phyloP scores from a whole-genome alignment of 163 green algal genomes.

The Trebouxia gelatinosa region DNA sequence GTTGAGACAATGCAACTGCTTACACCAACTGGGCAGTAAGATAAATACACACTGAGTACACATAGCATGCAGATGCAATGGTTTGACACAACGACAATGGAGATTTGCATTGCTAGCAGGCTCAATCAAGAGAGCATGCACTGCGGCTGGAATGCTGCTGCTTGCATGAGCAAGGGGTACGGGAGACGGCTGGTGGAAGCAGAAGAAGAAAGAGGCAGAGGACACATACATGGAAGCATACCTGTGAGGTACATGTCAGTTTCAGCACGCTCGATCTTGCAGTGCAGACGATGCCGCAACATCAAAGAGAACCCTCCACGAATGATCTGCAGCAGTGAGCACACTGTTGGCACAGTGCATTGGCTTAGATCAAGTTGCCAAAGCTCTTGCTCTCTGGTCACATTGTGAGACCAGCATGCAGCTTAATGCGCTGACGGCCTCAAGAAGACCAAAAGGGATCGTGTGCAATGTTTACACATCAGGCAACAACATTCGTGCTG shows the following conservation, averaged over 20 bases:
- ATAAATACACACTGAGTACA: too few species aligned
- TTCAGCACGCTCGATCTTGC: slow-evolving; percentile 54
- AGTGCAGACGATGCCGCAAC: slow-evolving; percentile 80
- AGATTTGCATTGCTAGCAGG: background rate
- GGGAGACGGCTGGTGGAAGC: background rate
- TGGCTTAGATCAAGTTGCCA: slow-evolving; percentile 16
- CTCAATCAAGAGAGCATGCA: background rate
- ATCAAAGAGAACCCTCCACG: slow-evolving; percentile 75
- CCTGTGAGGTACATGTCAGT: slow-evolving; percentile 12
- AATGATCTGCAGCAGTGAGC: slow-evolving; percentile 26
- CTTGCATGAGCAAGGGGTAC: background rate
- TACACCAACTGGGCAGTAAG: too few species aligned
- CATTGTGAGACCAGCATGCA: too few species aligned
- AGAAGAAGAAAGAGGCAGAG: too few species aligned
- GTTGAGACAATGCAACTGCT: too few species aligned
- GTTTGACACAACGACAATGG: background rate
- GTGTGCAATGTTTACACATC: too few species aligned
- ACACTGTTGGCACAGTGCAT: background rate
- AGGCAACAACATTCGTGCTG: too few species aligned
- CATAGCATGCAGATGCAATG: background rate
- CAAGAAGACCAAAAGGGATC: too few species aligned
- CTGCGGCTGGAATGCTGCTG: background rate
- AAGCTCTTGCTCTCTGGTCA: too few species aligned
- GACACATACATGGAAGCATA: too few species aligned
- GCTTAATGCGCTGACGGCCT: too few species aligned